Conservation (phyloP, 2,329 filamentous ascomycete species). For the Trichocomaceae sp. region DNA sequence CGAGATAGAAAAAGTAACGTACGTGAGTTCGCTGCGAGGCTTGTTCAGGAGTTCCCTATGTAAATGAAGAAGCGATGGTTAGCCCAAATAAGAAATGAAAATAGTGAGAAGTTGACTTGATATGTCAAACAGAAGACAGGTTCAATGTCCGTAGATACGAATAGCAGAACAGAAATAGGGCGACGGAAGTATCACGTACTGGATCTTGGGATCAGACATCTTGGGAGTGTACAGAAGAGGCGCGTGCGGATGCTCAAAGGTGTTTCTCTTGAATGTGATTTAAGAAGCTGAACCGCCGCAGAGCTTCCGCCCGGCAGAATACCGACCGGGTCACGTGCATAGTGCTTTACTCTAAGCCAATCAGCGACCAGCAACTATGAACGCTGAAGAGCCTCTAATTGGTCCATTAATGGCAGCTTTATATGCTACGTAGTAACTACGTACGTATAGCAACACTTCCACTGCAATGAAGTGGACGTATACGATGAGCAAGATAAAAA, state of each 20-base stretch:
- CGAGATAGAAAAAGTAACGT: conserved; percentile 32
- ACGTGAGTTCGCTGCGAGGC: conserved; percentile 87
- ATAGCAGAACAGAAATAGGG: not conserved
- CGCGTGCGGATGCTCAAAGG: not conserved
- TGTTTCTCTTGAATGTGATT: not conserved
- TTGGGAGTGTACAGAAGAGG: conserved; percentile 20
- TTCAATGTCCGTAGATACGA: conserved; percentile 13
- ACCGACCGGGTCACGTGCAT: conserved; percentile 20
- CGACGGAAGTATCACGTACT: conserved; percentile 45
- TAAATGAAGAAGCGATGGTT: not conserved
- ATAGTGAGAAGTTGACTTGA: conserved; percentile 9
- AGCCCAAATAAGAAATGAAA: conserved; percentile 25
- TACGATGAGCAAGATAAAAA: no score
- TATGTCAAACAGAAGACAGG: conserved; percentile 9
- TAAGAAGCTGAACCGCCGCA: conserved; percentile 1
- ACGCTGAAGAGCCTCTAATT: no score
- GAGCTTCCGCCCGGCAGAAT: conserved; percentile 13
- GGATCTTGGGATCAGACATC: conserved; percentile 66
- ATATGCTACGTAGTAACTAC: no score
- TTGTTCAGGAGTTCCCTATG: conserved; percentile 79
- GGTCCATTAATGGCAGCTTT: no score
- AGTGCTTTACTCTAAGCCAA: not conserved
- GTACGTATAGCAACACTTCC: no score
- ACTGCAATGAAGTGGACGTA: no score
- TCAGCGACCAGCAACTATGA: no score